Percentiles rank a stretch among this genome's conserved stretches.
phyloP scores from a whole-genome alignment of 2,329 filamentous ascomycete genomes.

The Huntiella savannae region DNA sequence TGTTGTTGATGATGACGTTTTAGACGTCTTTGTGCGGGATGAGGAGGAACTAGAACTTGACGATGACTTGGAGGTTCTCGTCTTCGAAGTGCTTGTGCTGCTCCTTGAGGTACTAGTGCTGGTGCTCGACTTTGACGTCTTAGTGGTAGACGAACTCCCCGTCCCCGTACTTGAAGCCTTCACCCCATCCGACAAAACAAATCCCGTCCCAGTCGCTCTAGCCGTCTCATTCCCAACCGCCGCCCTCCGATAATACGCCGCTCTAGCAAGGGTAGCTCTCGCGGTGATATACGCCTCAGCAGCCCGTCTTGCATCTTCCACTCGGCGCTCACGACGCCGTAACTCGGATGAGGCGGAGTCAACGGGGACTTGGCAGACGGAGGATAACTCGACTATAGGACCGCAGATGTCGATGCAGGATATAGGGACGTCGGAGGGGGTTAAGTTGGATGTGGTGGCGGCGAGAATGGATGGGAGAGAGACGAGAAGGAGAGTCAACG shows the following conservation, averaged over 20 bases:
- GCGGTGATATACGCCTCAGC: neutral
- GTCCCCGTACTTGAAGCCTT: neutral
- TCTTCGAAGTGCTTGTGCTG: neutral
- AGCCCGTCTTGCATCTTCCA: constrained; percentile 1
- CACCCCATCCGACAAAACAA: neutral
- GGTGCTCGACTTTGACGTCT: neutral
- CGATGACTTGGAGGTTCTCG: neutral
- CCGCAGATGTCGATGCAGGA: constrained; percentile 24
- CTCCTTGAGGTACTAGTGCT: constrained; percentile 1
- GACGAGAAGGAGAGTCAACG: constrained; percentile 12
- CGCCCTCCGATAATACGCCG: neutral
- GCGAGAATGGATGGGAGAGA: constrained; percentile 15
- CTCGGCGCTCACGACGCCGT: constrained; percentile 14
- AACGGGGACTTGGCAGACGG: constrained; percentile 18
- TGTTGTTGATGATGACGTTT: neutral
- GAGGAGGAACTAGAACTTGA: neutral
- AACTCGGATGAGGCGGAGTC: constrained; percentile 12
- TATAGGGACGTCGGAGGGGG: constrained; percentile 20
- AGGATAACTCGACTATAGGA: constrained; percentile 24
- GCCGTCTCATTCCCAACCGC: neutral
- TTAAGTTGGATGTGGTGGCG: constrained; percentile 17
- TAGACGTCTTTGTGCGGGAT: neutral
- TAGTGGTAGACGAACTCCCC: neutral
- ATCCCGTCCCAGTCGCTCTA: neutral
- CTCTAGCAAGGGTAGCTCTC: neutral